These are phyloP conservation scores for Saururus chinensis DNA, from an alignment of 164 flowering plant species.

Conservation along the genomic window DNA sequence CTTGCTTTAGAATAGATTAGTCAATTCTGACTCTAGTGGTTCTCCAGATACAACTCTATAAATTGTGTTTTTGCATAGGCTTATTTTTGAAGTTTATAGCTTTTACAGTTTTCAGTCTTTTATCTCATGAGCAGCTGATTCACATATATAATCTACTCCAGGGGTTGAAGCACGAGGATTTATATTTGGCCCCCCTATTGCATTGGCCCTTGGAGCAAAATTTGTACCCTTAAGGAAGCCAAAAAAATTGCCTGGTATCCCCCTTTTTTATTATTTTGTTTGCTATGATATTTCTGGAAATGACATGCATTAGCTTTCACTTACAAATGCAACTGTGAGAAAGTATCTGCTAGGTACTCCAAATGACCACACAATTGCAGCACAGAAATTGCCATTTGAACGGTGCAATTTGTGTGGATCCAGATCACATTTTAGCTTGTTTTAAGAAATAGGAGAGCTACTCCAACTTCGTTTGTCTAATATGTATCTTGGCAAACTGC, in stretches of 20 bases:
- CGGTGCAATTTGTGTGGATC: too few relatives aligned
- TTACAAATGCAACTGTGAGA: not conserved
- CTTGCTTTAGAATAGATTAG: not conserved
- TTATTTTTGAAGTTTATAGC: not conserved
- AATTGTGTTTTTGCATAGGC: not conserved
- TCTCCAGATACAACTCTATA: not conserved
- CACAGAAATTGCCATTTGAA: too few relatives aligned
- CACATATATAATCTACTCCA: constrained; percentile 19
- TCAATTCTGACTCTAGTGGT: too few relatives aligned
- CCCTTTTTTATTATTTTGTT: not conserved
- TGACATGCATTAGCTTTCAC: not conserved
- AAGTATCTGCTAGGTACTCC: too few relatives aligned
- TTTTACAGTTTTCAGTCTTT: not conserved
- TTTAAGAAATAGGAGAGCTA: too few relatives aligned
- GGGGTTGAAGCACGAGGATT: constrained; percentile 98
- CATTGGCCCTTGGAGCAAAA: constrained; percentile 93
- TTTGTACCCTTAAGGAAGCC: constrained; percentile 98
- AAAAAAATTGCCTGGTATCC: constrained; percentile 80
- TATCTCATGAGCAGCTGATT: not conserved
- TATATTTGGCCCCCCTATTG: constrained; percentile 98
- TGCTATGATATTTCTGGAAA: not conserved
- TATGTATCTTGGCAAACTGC: too few relatives aligned
- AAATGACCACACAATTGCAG: too few relatives aligned
- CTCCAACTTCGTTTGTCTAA: too few relatives aligned
- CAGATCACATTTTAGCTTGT: too few relatives aligned